phyloP scores from a whole-genome alignment of 371 early-diverging fungal genomes.

The Apophysomyces variabilis region DNA sequence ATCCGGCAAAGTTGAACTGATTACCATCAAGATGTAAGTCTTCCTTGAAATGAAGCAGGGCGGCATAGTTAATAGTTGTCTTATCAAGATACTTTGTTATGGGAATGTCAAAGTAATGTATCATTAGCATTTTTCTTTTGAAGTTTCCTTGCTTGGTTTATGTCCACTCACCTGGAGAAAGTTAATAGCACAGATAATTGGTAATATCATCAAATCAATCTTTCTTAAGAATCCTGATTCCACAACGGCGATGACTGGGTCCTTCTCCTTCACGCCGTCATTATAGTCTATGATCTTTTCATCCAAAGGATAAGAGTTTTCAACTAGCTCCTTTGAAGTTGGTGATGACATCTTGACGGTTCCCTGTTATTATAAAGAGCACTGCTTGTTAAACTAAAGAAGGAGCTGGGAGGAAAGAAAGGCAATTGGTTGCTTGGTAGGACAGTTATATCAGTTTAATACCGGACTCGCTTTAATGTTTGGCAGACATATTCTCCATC shows the following conservation, averaged over 20 bases:
- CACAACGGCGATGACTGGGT: constrained; percentile 13
- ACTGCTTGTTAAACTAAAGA: too few species aligned
- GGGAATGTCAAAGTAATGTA: background rate
- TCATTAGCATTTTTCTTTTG: background rate
- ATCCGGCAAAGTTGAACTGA: constrained; percentile 38
- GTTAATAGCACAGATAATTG: constrained; percentile 41
- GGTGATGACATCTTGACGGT: background rate
- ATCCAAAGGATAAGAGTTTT: background rate
- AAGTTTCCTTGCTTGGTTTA: background rate
- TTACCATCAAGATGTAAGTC: constrained; percentile 33
- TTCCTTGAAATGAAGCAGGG: constrained; percentile 30
- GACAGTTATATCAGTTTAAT: too few species aligned
- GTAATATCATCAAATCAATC: constrained; percentile 41
- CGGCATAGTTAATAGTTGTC: constrained; percentile 45
- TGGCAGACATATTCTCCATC: background rate
- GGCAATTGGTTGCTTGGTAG: too few species aligned
- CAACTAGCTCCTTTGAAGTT: background rate
- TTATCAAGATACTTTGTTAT: constrained; percentile 44
- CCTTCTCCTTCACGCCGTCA: background rate
- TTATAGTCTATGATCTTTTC: background rate
- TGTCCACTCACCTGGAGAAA: constrained; percentile 39
- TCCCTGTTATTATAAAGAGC: too few species aligned
- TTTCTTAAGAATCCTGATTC: constrained; percentile 40
- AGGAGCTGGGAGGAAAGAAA: too few species aligned
- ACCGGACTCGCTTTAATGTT: background rate